Conservation (phyloP, 257 asterid genomes). For the Asclepias syriaca region DNA sequence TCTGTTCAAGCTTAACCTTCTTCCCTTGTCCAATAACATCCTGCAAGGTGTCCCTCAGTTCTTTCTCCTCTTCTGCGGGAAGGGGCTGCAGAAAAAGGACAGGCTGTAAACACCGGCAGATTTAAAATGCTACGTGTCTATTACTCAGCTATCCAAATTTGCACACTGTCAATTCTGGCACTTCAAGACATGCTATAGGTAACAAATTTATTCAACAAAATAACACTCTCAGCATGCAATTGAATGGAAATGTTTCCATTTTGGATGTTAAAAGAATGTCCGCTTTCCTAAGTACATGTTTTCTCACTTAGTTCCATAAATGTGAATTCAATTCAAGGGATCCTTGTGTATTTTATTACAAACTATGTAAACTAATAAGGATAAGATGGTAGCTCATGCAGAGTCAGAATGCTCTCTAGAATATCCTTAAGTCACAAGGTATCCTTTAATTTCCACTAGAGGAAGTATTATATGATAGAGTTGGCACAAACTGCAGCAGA, state of each 20-base stretch:
- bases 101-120: conserved; percentile 10
- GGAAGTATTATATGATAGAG: too few relatives aligned
- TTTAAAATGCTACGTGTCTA: neutral
- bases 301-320: too few relatives aligned
- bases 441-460: neutral
- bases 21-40: conserved; percentile 76
- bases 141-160: neutral
- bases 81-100: conserved; percentile 44
- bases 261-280: neutral
- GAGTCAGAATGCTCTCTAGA: neutral
- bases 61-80: conserved; percentile 82
- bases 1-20: conserved; percentile 61
- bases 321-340: neutral
- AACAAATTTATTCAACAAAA: neutral
- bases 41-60: conserved; percentile 74
- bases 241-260: too few relatives aligned
- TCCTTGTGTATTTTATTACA: too few relatives aligned
- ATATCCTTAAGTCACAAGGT: neutral
- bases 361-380: too few relatives aligned
- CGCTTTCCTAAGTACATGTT: too few relatives aligned
- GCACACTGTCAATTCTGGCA: neutral
- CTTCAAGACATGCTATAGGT: neutral
- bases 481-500: neutral
- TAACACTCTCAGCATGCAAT: too few relatives aligned
- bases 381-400: neutral